Evolutionary conservation across 208 protist genomes (phyloP).

Genomic region (Wallacemonas rigidus): DNA sequence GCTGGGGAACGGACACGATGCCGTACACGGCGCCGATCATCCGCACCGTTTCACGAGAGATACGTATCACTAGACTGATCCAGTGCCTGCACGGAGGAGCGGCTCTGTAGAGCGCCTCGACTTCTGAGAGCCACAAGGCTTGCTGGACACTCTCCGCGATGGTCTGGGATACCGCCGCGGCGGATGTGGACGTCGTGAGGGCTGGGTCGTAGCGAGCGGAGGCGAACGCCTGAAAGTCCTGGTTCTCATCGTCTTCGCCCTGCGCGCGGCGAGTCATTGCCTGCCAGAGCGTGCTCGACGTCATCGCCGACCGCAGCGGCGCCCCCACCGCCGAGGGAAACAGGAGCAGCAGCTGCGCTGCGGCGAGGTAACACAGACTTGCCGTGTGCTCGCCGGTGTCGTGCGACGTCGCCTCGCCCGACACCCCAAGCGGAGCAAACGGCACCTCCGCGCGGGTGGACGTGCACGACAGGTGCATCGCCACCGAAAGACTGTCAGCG

Average conservation of each 20-base stretch:
- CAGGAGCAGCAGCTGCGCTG: constrained; percentile 68
- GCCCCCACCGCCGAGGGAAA: constrained; percentile 61
- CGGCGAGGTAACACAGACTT: constrained; percentile 54
- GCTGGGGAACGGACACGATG: constrained; percentile 31
- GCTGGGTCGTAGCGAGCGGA: constrained; percentile 10
- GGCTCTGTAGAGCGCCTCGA: constrained; percentile 46
- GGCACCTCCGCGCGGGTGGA: neutral
- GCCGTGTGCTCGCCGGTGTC: constrained; percentile 27
- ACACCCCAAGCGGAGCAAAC: neutral
- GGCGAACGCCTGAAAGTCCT: neutral
- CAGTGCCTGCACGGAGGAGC: constrained; percentile 31
- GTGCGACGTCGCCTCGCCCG: neutral
- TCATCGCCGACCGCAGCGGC: constrained; percentile 52
- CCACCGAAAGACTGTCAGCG: constrained; percentile 78
- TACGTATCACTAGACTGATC: constrained; percentile 34
- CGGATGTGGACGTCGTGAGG: neutral
- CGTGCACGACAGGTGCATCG: constrained; percentile 54
- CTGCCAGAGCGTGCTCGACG: constrained; percentile 13
- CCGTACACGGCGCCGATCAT: constrained; percentile 70
- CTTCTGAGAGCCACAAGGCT: constrained; percentile 60
- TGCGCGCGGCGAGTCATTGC: neutral
- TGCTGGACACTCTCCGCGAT: constrained; percentile 63
- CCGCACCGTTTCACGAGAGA: constrained; percentile 60
- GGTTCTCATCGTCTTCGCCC: neutral
- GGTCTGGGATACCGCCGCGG: constrained; percentile 41